Evolutionary conservation across 108 stramenopile species (phyloP), one percentile per base, ranked within the genome.

Genomic region (Aureococcus anophagefferens): DNA sequence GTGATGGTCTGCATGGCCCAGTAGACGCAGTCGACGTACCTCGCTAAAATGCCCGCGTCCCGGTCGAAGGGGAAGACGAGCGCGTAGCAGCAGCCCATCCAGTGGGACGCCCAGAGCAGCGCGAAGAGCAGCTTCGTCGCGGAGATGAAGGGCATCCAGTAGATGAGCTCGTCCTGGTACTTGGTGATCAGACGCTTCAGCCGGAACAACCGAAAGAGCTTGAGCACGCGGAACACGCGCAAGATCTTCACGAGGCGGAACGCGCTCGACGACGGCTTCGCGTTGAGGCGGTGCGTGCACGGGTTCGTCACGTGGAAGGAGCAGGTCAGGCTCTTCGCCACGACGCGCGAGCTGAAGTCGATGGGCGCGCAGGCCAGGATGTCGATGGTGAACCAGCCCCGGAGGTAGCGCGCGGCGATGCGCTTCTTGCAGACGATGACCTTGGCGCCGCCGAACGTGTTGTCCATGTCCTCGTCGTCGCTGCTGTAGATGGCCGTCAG

Each of bases 1-100:
- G 51, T 59, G 51, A 59, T 59, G 21, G 51, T 59, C 51, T 59
- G 51, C 51, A 59, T 59, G 21, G 51, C 51, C 51, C 51, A 59
- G 51, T 59, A 59, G 51, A 59, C 25, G 21, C 0, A 1, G 21
- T 1, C 14, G 51, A 59, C 25, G 51, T 59, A 59, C 51, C 25
- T 16, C 1, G 9, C 40, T 25, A n/a, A n/a, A n/a, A n/a, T n/a
- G n/a, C n/a, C n/a, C n/a, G n/a, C n/a, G n/a, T n/a, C n/a, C 13
- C 13, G 9, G 9, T 25, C 21, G 51, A 59, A 59, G 21, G 51
- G 51, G 25, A 59, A 59, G 25, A 59, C 51, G 17, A 25, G 13
- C 1, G 51, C 51, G 25, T 25, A 59, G 40, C 9, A 11, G 25
- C 51, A 59, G 51, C 51, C 51, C 51, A 59, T 59, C 51, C 51